Evolutionary conservation across 352 stramenopile species (phyloP), one percentile per base, ranked within the genome.

Genomic region (Phytopythium delawarense): DNA sequence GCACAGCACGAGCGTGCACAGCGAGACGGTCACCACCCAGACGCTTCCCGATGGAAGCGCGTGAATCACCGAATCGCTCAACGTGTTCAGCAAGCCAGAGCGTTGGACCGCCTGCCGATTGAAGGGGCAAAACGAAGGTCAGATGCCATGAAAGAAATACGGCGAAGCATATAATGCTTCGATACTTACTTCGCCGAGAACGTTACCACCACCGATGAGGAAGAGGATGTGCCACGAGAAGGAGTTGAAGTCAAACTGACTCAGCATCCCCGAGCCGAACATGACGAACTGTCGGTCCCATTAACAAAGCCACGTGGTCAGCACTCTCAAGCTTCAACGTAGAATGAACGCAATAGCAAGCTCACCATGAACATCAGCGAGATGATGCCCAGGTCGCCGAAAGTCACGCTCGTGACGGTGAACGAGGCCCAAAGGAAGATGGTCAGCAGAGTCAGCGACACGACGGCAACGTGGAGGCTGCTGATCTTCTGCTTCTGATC

Each of bases 171-270:
- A 44, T 7, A 7, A 32, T 0, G 3, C 28, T 32, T 7, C 28
- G 28, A 32, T 32, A 59, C 81, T 59, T 72, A 94, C 88, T 75
- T 97, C 90, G 51, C 91, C 91, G 18, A 98, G 69, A 9, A 98
- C 91, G 64, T 97, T 97, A 65, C 91, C 89, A 34, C 91, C 91
- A 11, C 91, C 91, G 34, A 98, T 96, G 21, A 98, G 66, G 63
- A 97, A 97, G 15, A 98, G 73, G 60, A 96, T 97, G 65, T 98
- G 91, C 91, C 91, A 98, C 18, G 89, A 97, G 61, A 98, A 96
- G 51, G 86, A 96, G 64, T 98, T 97, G 64, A 98, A 97, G 70
- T 98, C 91, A 34, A 97, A 94, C 70, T 97, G 84, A 49, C 84
- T 96, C 9, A 96, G 74, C 75, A 95, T 94, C 28, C 87, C 88